Base-by-base conservation (phyloP, 1,139 yeast genomes). In the Pichia sp. region DNA sequence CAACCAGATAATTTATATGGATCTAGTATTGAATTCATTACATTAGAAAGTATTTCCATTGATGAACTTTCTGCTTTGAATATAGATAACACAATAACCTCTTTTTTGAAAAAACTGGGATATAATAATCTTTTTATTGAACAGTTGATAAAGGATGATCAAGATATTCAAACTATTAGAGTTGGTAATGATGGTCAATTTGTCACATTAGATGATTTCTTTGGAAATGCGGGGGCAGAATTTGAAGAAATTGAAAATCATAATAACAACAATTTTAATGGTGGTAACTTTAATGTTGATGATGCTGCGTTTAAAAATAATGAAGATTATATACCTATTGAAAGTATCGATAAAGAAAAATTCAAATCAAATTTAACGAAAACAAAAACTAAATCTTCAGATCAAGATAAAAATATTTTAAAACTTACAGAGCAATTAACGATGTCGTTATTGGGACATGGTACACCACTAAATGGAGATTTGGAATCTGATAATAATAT, bases 21-120 rank as follows among this genome's bases (percentile, higher is more conserved):
- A 2, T 76, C 83, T 1, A 69, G 80, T 26, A 70, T 81, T 7
- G 81, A 81, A 25, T 74, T 79, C 49, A 71, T 76, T 45, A 69
- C 81, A 60, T 56, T 80, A 41, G 87, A 80, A 52, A 54, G 63
- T 3, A 47, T 56, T 5, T 56, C 59, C 28, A 27, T 50, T 10
- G 55, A 59, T 43, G 55, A 67, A 53, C 42, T 66, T 5, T 33
- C 41, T 6, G 29, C 43, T 13, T 26, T 43, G 3, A 20, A 33
- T n/a, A 21, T 18, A 4, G 22, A 27, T 9, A 10, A 11, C 2
- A 18, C 9, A 7, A 21, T 31, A 13, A 18, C 21, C 6, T 32
- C 46, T 10, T 21, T 46, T 25, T 15, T 48, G 4, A 29, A 41
- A 14, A 49, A 49, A 38, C 33, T 54, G 29, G 60, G 60, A 19